phyloP scores from a whole-genome alignment of 164 flowering plant genomes.

The Magnolia changhungtana region DNA sequence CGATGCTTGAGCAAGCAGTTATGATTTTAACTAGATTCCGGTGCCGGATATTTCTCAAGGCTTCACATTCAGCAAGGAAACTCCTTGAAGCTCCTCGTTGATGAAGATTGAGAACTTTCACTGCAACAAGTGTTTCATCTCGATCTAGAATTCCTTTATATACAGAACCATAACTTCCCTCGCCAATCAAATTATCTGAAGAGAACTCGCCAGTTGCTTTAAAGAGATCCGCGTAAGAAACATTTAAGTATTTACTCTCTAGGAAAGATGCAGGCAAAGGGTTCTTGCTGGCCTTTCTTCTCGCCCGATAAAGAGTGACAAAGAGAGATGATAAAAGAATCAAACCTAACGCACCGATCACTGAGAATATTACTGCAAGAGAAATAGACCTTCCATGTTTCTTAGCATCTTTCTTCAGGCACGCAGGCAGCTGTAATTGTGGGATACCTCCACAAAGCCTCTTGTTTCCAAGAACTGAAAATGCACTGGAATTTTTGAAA shows the following conservation, averaged over 20 bases:
- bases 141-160: slow-evolving; percentile 21
- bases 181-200: slow-evolving; percentile 25
- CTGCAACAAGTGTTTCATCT: slow-evolving; percentile 20
- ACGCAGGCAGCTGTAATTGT: slow-evolving; percentile 21
- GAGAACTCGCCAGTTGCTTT: slow-evolving; percentile 6
- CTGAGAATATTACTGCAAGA: slow-evolving; percentile 1
- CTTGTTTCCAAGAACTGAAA: slow-evolving; percentile 26
- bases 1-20: slow-evolving; percentile 30
- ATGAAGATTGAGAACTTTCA: slow-evolving; percentile 31
- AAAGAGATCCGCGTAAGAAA: slow-evolving; percentile 1
- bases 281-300: not conserved
- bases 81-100: slow-evolving; percentile 19
- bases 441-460: slow-evolving; percentile 37
- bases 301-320: not conserved
- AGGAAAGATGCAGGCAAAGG: not conserved
- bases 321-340: not conserved
- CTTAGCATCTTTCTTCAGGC: slow-evolving; percentile 1
- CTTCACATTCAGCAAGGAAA: slow-evolving; percentile 32
- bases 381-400: not conserved
- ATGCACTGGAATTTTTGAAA: slow-evolving; percentile 26
- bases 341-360: not conserved
- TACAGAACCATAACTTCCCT: slow-evolving; percentile 33
- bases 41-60: slow-evolving; percentile 28
- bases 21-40: slow-evolving; percentile 26
- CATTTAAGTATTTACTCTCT: not conserved